These are phyloP conservation scores for Hypocrella siamensis DNA, from an alignment of 2,329 filamentous ascomycete genomes.

Conservation along the genomic window DNA sequence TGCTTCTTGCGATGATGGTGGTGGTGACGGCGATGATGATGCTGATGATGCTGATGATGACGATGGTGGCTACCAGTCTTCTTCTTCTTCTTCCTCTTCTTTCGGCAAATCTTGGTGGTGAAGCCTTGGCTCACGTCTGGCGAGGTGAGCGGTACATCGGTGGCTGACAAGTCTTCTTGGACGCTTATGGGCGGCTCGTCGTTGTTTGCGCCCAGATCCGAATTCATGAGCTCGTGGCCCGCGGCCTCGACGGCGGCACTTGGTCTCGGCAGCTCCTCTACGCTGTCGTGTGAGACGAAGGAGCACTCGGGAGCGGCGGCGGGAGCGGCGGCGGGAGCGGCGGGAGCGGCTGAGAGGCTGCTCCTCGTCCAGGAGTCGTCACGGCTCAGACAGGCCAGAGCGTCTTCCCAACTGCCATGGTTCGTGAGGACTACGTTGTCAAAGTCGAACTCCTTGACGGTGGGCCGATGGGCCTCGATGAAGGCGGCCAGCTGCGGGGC, in stretches of 20 bases:
- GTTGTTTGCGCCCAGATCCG: conserved; percentile 21
- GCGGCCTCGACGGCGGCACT: conserved; percentile 41
- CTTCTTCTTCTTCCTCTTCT: conserved; percentile 18
- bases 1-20: not conserved
- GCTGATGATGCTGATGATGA: conserved; percentile 3
- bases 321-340: not conserved
- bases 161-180: conserved; percentile 13
- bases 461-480: conserved; percentile 48
- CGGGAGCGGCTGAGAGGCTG: conserved; percentile 12
- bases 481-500: conserved; percentile 55
- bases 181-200: conserved; percentile 18
- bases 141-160: conserved; percentile 13
- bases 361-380: conserved; percentile 23
- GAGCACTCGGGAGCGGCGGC: conserved; percentile 14
- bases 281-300: conserved; percentile 16
- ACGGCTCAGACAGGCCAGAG: conserved; percentile 50
- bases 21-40: conserved; percentile 4
- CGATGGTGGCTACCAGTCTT: no score
- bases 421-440: conserved; percentile 56
- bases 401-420: conserved; percentile 64
- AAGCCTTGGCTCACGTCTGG: conserved; percentile 18
- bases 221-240: conserved; percentile 28
- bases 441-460: conserved; percentile 65
- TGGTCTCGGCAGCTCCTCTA: conserved; percentile 25
- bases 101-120: conserved; percentile 34